Percentiles rank a stretch among this genome's conserved stretches.
Conservation (phyloP, 139 green algal species). For the Yamagishiella unicocca region DNA sequence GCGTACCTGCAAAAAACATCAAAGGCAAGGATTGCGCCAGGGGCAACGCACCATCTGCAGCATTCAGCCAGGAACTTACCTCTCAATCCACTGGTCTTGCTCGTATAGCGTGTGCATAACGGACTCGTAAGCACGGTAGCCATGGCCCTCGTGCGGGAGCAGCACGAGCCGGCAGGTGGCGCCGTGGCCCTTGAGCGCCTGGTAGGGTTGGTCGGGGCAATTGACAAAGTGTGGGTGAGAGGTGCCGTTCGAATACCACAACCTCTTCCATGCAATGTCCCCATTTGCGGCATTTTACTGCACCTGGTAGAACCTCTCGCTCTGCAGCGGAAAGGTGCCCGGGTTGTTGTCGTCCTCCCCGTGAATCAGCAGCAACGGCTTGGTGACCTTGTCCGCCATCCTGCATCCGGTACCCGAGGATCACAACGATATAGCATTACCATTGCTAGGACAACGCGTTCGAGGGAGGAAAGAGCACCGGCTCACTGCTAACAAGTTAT, state of each 20-base stretch:
- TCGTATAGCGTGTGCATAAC: slow-evolving; percentile 87
- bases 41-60: neutral
- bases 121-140: slow-evolving; percentile 84
- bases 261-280: no score
- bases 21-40: neutral
- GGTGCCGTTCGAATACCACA: no score
- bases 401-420: no score
- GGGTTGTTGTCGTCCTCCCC: slow-evolving; percentile 98
- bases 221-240: no score
- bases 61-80: neutral
- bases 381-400: slow-evolving; percentile 93
- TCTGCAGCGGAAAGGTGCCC: slow-evolving; percentile 89
- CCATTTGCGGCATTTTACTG: neutral
- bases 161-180: slow-evolving; percentile 86
- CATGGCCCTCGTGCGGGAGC: slow-evolving; percentile 95
- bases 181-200: slow-evolving; percentile 91
- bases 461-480: no score
- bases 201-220: neutral
- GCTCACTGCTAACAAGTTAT: no score
- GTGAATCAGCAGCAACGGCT: slow-evolving; percentile 96
- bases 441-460: neutral
- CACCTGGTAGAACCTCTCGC: slow-evolving; percentile 91
- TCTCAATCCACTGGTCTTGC: slow-evolving; percentile 83
- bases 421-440: no score
- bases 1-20: slow-evolving; percentile 46